Conservation (phyloP, 2,329 filamentous ascomycete species). For the Trichoderma atrobrunneum region DNA sequence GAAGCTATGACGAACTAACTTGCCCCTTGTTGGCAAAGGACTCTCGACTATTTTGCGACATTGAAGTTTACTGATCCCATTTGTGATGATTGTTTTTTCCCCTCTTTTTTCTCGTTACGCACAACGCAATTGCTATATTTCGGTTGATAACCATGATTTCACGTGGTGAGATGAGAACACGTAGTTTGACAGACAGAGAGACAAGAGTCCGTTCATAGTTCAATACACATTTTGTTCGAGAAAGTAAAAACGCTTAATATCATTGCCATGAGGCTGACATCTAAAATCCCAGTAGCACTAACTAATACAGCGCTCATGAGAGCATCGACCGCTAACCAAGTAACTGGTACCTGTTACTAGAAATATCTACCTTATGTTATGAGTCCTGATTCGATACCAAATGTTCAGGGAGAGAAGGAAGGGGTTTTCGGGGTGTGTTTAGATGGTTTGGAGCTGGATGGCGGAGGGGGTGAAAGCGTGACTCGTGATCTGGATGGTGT, state of each 20-base stretch:
- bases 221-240: not conserved
- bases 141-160: slow-evolving; percentile 19
- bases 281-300: not conserved
- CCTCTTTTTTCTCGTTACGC: not conserved
- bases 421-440: slow-evolving; percentile 38
- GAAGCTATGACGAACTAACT: not conserved
- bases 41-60: not conserved
- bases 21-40: not conserved
- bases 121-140: slow-evolving; percentile 21
- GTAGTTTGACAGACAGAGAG: slow-evolving; percentile 18
- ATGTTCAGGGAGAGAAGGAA: slow-evolving; percentile 33
- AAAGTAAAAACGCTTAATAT: not conserved
- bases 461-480: not conserved
- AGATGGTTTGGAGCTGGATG: slow-evolving; percentile 13
- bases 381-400: slow-evolving; percentile 5
- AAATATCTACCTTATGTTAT: not conserved
- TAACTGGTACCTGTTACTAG: slow-evolving; percentile 2
- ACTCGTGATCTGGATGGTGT: not conserved
- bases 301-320: not conserved
- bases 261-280: not conserved
- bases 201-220: not conserved
- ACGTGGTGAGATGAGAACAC: slow-evolving; percentile 20
- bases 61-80: slow-evolving; percentile 15
- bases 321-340: not conserved
- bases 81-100: slow-evolving; percentile 12